Conservation (phyloP, 1,139 yeast species). For the Kodamaea ohmeri region DNA sequence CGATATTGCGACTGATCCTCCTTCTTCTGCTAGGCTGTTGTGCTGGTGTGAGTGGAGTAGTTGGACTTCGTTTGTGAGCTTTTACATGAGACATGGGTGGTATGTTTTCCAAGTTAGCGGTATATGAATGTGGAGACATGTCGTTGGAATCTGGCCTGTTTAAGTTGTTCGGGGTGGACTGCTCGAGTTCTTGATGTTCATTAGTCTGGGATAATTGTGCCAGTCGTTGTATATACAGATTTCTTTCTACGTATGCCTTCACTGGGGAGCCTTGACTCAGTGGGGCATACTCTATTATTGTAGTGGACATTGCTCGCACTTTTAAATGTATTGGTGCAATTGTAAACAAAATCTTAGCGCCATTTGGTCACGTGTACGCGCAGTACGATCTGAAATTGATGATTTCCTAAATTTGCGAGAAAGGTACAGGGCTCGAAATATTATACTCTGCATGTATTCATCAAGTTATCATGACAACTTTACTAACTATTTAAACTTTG, state of each 20-base stretch:
- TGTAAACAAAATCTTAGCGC: constrained; percentile 8
- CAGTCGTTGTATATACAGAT: not conserved
- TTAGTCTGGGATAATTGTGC: too few species aligned
- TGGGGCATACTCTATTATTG: constrained; percentile 5
- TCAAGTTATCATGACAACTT: too few species aligned
- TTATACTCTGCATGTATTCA: too few species aligned
- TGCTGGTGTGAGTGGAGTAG: constrained; percentile 24
- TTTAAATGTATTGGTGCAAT: constrained; percentile 6
- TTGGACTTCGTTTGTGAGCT: constrained; percentile 22
- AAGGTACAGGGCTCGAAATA: too few species aligned
- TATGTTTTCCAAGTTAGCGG: constrained; percentile 7
- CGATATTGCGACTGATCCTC: constrained; percentile 9
- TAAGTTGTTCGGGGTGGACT: too few species aligned
- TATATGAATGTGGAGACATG: too few species aligned
- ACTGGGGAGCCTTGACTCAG: constrained; percentile 4
- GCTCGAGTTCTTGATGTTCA: too few species aligned
- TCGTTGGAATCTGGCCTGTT: too few species aligned
- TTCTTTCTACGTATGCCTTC: not conserved
- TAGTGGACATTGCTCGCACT: constrained; percentile 7
- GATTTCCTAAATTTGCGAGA: too few species aligned
- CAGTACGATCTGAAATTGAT: too few species aligned
- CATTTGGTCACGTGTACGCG: not conserved
- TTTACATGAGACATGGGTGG: constrained; percentile 9
- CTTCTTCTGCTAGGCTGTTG: constrained; percentile 18
- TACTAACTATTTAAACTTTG: too few species aligned